These are phyloP conservation scores for Vitis amurensis DNA, from an alignment of 164 flowering plant species.

Conservation along the genomic window DNA sequence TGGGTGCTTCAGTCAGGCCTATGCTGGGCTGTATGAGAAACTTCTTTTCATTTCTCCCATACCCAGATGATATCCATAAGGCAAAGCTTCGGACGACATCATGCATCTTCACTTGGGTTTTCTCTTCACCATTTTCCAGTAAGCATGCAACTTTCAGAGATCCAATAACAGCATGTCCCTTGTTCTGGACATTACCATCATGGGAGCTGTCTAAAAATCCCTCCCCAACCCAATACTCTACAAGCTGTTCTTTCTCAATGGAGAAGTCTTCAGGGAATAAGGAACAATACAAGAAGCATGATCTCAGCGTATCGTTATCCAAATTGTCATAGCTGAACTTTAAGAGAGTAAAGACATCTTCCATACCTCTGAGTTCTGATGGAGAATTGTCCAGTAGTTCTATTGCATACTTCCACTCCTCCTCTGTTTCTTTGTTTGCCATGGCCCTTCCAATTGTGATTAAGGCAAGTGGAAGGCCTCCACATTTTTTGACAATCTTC, in stretches of 20 bases:
- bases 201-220: constrained; percentile 25
- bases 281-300: constrained; percentile 30
- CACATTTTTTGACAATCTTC: constrained; percentile 25
- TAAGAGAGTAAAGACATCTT: constrained; percentile 26
- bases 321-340: constrained; percentile 34
- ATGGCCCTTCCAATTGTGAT: constrained; percentile 35
- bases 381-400: constrained; percentile 25
- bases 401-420: constrained; percentile 29
- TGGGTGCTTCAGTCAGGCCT: constrained; percentile 27
- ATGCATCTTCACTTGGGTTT: constrained; percentile 37
- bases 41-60: constrained; percentile 12
- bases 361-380: constrained; percentile 33
- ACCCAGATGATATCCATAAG: constrained; percentile 28
- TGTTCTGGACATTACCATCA: constrained; percentile 15
- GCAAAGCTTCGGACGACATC: constrained; percentile 33
- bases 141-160: constrained; percentile 30
- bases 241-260: constrained; percentile 28
- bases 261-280: constrained; percentile 35
- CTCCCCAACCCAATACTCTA: constrained; percentile 35
- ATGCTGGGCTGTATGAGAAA: constrained; percentile 25
- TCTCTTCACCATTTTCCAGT: constrained; percentile 31
- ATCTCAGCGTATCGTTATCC: constrained; percentile 15
- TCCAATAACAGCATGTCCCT: constrained; percentile 33
- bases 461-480: constrained; percentile 36
- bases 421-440: constrained; percentile 28